Evolutionary conservation across 1,284 basidiomycete genomes (phyloP).

Genomic region (Somion occarium): DNA sequence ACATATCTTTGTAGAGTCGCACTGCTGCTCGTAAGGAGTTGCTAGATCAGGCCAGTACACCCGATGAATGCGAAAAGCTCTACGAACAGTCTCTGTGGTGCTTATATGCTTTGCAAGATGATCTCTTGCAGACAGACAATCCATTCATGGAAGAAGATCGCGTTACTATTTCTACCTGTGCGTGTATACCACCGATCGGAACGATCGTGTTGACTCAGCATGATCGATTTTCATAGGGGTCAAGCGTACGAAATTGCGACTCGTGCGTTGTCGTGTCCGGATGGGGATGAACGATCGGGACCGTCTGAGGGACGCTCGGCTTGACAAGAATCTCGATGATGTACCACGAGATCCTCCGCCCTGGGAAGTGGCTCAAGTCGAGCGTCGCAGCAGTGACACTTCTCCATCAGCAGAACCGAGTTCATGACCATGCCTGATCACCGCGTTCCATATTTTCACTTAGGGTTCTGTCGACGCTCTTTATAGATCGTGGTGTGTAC

Average conservation of each 20-base stretch:
- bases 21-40: slow-evolving; percentile 91
- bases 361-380: slow-evolving; percentile 43
- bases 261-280: slow-evolving; percentile 63
- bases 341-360: slow-evolving; percentile 67
- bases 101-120: slow-evolving; percentile 87
- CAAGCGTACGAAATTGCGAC: slow-evolving; percentile 74
- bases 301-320: slow-evolving; percentile 62
- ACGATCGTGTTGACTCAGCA: neutral
- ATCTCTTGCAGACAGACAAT: slow-evolving; percentile 79
- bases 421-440: neutral
- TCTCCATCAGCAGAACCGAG: neutral
- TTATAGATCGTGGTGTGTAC: too few species aligned
- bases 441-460: neutral
- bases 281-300: slow-evolving; percentile 70
- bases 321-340: slow-evolving; percentile 71
- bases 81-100: slow-evolving; percentile 96
- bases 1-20: slow-evolving; percentile 62
- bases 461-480: neutral
- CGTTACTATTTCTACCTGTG: slow-evolving; percentile 77
- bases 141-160: slow-evolving; percentile 84
- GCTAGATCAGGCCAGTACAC: slow-evolving; percentile 67
- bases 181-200: slow-evolving; percentile 25
- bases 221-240: slow-evolving; percentile 50
- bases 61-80: slow-evolving; percentile 85
- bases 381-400: neutral